Evolutionary conservation across 768 basidiomycete species (phyloP).

Genomic region (Pluteus cervinus): DNA sequence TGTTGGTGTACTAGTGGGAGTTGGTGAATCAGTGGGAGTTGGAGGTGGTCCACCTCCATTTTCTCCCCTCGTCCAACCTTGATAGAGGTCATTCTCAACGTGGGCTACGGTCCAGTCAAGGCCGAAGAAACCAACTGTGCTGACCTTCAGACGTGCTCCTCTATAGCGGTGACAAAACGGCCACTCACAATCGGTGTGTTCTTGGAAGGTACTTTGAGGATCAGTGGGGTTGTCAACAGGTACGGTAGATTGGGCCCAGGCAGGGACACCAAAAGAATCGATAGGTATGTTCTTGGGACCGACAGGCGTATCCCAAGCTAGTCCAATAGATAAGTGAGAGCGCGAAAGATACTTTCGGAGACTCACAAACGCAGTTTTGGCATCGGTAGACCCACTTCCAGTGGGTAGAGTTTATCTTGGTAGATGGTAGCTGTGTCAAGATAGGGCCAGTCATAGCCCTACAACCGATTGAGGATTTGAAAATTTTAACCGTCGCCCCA

Average conservation of each 20-base stretch:
- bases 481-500: conserved; percentile 1
- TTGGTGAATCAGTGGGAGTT: conserved; percentile 24
- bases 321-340: not conserved
- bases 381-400: conserved; percentile 68
- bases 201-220: conserved; percentile 42
- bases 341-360: not conserved
- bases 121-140: conserved; percentile 54
- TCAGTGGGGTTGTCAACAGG: conserved; percentile 44
- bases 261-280: conserved; percentile 31
- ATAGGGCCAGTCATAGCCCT: conserved; percentile 44
- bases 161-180: not conserved
- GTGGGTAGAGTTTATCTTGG: conserved; percentile 50
- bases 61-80: conserved; percentile 43
- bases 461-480: not conserved
- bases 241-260: conserved; percentile 43
- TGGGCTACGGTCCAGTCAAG: conserved; percentile 40
- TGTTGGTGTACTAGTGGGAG: conserved; percentile 27
- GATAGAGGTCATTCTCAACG: conserved; percentile 39
- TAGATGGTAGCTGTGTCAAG: conserved; percentile 44
- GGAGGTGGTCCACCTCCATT: conserved; percentile 34
- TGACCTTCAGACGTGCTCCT: not conserved
- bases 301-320: conserved; percentile 32
- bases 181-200: conserved; percentile 54
- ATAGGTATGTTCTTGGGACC: conserved; percentile 33
- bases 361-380: conserved; percentile 58